Percentiles rank a stretch among this genome's conserved stretches.
phyloP scores from a whole-genome alignment of 1,284 basidiomycete genomes.

The Limonomyces culmigenus region DNA sequence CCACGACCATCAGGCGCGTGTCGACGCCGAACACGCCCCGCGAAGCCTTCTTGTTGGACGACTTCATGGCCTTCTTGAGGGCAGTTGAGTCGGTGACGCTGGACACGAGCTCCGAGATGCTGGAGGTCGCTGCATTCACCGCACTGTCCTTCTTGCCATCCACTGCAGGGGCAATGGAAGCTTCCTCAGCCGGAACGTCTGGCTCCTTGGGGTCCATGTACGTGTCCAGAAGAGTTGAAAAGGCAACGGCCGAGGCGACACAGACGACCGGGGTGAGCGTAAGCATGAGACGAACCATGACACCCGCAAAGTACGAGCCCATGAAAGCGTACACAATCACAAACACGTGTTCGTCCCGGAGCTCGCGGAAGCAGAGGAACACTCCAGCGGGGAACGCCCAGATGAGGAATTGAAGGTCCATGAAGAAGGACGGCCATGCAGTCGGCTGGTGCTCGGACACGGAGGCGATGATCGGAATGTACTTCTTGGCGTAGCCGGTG shows the following conservation, averaged over 20 bases:
- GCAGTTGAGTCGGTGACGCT: conserved; percentile 13
- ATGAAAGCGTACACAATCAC: conserved; percentile 97
- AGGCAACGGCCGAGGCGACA: conserved; percentile 79
- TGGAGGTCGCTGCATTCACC: conserved; percentile 10
- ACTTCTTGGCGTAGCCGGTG: conserved; percentile 97
- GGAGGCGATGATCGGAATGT: conserved; percentile 94
- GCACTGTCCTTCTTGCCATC: conserved; percentile 12
- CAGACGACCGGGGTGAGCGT: conserved; percentile 88
- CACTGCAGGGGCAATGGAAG: no score
- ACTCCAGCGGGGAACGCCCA: conserved; percentile 98
- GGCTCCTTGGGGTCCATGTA: conserved; percentile 70
- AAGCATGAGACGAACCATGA: conserved; percentile 96
- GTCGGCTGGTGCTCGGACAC: conserved; percentile 99
- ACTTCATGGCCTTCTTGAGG: conserved; percentile 18
- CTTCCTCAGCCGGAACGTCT: conserved; percentile 18
- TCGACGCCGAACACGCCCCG: conserved; percentile 76
- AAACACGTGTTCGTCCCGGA: conserved; percentile 96
- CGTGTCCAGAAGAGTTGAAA: conserved; percentile 79
- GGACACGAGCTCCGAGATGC: conserved; percentile 12
- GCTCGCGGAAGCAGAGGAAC: conserved; percentile 81
- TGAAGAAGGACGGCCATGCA: conserved; percentile 99
- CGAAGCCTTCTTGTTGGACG: conserved; percentile 12
- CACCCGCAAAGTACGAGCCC: conserved; percentile 96
- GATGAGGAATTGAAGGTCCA: conserved; percentile 95
- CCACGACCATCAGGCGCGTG: conserved; percentile 61